phyloP scores from a whole-genome alignment of 2,329 filamentous ascomycete species.

The Ophiostoma himal-ulmi region DNA sequence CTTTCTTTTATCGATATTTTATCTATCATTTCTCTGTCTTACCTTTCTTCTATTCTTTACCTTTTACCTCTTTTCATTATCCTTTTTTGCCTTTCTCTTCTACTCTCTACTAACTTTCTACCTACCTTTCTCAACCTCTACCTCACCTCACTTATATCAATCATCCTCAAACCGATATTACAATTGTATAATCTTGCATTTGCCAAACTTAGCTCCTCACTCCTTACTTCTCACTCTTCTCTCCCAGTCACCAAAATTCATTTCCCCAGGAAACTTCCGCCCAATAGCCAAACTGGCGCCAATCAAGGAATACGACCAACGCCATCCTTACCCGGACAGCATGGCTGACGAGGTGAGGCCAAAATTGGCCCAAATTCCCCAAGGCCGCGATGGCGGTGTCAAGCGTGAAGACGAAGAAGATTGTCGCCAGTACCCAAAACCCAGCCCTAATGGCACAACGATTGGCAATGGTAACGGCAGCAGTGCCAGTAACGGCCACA shows the following conservation, averaged over 20 bases:
- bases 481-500: constrained; percentile 5
- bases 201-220: neutral
- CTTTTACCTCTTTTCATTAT: neutral
- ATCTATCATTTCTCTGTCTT: neutral
- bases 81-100: neutral
- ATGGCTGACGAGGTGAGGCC: constrained; percentile 27
- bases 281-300: constrained; percentile 25
- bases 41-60: neutral
- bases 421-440: constrained; percentile 21
- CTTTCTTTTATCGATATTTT: constrained; percentile 2
- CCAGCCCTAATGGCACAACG: neutral
- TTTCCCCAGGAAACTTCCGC: neutral
- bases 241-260: neutral
- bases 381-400: constrained; percentile 21
- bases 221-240: neutral
- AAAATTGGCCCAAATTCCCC: constrained; percentile 21
- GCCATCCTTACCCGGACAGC: constrained; percentile 18
- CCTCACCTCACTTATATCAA: neutral
- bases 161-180: neutral
- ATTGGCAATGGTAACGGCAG: neutral
- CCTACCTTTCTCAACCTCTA: neutral
- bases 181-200: neutral
- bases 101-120: neutral
- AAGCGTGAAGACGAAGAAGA: constrained; percentile 25
- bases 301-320: constrained; percentile 21